These are phyloP conservation scores for Botrytis sinoallii DNA, from an alignment of 2,329 filamentous ascomycete genomes.

Conservation along the genomic window DNA sequence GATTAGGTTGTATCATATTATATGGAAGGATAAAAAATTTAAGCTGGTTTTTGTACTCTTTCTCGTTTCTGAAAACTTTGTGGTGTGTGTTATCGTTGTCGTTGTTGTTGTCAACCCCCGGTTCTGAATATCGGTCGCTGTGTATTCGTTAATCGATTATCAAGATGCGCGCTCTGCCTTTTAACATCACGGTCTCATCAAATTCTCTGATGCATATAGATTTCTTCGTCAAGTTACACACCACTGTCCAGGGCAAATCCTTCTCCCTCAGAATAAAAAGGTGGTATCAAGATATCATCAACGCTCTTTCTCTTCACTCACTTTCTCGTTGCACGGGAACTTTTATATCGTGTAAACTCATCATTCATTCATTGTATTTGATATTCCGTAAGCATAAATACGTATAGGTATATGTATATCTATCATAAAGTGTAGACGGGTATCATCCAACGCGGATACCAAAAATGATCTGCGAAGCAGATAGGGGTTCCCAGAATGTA, in stretches of 20 bases:
- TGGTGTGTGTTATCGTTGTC: not conserved
- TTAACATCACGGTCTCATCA: not conserved
- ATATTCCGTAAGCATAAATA: not conserved
- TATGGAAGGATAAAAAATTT: slow-evolving; percentile 1
- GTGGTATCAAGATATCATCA: not conserved
- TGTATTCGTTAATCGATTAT: not conserved
- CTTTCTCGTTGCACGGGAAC: not conserved
- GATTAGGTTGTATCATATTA: slow-evolving; percentile 38
- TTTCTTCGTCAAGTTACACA: no score
- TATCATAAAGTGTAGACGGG: not conserved
- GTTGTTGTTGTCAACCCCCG: not conserved
- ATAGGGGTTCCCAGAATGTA: not conserved
- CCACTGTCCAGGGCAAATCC: not conserved
- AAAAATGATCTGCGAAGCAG: not conserved
- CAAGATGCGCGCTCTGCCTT: not conserved
- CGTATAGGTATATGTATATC: not conserved
- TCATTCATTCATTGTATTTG: not conserved
- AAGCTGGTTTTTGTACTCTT: not conserved
- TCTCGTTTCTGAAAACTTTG: not conserved
- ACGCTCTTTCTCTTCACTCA: not conserved
- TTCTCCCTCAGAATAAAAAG: rapidly evolving
- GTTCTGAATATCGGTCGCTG: not conserved
- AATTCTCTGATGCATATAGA: not conserved
- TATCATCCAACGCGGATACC: not conserved
- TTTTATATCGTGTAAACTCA: not conserved